phyloP scores from a whole-genome alignment of 805 yeast species.

The Jamesozyma lodderae region DNA sequence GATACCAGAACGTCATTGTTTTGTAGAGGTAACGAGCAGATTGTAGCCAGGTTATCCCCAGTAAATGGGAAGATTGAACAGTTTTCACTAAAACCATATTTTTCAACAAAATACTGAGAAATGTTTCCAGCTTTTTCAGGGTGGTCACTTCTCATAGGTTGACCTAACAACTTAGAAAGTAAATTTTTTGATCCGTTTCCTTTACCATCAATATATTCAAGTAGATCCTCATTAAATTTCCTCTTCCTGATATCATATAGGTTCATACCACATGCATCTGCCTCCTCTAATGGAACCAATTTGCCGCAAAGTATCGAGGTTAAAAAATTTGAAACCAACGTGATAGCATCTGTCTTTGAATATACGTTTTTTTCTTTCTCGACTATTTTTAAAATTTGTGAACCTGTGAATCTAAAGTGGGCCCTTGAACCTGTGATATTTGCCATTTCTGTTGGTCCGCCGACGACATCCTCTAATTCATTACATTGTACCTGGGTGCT shows the following conservation, averaged over 20 bases:
- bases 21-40: constrained; percentile 67
- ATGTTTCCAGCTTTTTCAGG: constrained; percentile 39
- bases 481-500: constrained; percentile 65
- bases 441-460: constrained; percentile 53
- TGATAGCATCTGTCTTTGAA: constrained; percentile 48
- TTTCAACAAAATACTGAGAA: constrained; percentile 49
- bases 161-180: constrained; percentile 30
- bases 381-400: constrained; percentile 74
- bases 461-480: constrained; percentile 50
- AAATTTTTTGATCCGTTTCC: constrained; percentile 14
- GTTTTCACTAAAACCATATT: constrained; percentile 51
- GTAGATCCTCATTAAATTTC: constrained; percentile 47
- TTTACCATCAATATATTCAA: constrained; percentile 31
- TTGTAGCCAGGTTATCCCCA: constrained; percentile 87
- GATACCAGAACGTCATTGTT: constrained; percentile 73
- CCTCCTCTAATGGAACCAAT: constrained; percentile 59
- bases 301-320: constrained; percentile 62
- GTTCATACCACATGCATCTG: constrained; percentile 93
- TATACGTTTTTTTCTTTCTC: constrained; percentile 45
- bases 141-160: constrained; percentile 35
- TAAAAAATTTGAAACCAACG: constrained; percentile 70
- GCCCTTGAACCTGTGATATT: constrained; percentile 74
- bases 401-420: constrained; percentile 83
- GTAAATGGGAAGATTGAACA: constrained; percentile 70
- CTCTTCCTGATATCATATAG: constrained; percentile 59